Base-by-base conservation (phyloP, 2,329 filamentous ascomycete genomes). In the Beauveria brongniartii region DNA sequence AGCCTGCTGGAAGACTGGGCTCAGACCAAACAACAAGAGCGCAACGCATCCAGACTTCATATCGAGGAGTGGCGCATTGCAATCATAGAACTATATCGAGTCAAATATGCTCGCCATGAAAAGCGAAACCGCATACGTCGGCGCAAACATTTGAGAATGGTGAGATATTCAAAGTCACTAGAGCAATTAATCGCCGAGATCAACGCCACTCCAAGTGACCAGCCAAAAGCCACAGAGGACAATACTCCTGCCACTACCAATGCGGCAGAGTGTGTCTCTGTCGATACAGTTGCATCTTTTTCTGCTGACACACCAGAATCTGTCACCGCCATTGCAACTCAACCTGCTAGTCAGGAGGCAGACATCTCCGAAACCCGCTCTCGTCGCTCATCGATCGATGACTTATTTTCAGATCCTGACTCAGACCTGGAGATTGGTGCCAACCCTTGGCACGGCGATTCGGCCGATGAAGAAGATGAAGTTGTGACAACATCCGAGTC, bases 91-190 rank as follows among this genome's bases (percentile, higher is more conserved):
- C 67, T 69, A 3, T 61, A 68, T 5, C 61, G 65, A 10, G 67
- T 63, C 26, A 75, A 75, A 60, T 66, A 68, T 4, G 65, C 67
- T 5, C 75, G 77, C 7, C 78, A 80, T 62, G 63, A 67, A n/a
- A 70, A 69, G 55, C 75, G 80, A 22, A 82, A 82, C 58, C 67
- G 64, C 24, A 78, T 74, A 66, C 75, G 80, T n/a, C 66, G 65
- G 43, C 69, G 67, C 50, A 69, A 73, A 5, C 78, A 78, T 10
- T 55, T 76, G 5, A 63, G 67, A 5, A 51, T 64, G 52, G 71
- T 69, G 12, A 51, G 50, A 3, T 37, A 37, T 70, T 66, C 55
- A 52, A 28, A 55, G 12, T 61, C 64, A 2, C 50, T 69, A 22
- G 37, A 68, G 60, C 64, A 76, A 64, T 24, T 61, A 12, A 41